phyloP scores from a whole-genome alignment of 768 basidiomycete species.

The Leccinellum albellum region DNA sequence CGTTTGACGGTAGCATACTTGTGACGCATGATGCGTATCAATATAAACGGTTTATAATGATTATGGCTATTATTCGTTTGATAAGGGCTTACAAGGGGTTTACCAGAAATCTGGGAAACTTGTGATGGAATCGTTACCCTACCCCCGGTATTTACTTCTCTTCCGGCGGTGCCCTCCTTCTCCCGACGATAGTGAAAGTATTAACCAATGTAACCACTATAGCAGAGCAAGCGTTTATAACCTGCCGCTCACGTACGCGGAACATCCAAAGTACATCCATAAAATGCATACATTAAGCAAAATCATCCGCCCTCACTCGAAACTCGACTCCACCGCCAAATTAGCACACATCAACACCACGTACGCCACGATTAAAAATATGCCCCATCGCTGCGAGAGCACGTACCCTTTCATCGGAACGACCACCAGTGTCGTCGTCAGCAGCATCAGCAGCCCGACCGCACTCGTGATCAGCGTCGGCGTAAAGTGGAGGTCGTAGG shows the following conservation, averaged over 20 bases:
- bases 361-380: constrained; percentile 74
- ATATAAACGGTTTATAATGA: too few relatives aligned
- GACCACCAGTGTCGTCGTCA: constrained; percentile 72
- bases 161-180: too few relatives aligned
- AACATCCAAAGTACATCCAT: not conserved
- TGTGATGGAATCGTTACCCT: too few relatives aligned
- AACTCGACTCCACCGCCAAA: constrained; percentile 66
- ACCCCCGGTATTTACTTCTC: too few relatives aligned
- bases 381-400: constrained; percentile 78
- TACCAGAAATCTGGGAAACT: too few relatives aligned
- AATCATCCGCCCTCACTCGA: not conserved
- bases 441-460: constrained; percentile 72
- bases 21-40: too few relatives aligned
- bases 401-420: constrained; percentile 84
- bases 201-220: too few relatives aligned
- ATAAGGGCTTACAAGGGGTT: too few relatives aligned
- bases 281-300: not conserved
- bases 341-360: constrained; percentile 72
- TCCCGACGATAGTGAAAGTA: too few relatives aligned
- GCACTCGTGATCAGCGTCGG: constrained; percentile 82
- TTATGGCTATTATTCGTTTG: too few relatives aligned
- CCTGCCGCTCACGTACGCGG: not conserved
- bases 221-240: not conserved
- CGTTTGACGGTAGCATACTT: too few relatives aligned
- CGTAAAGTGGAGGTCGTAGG: constrained; percentile 76